Base-by-base conservation (phyloP, 192 early-diverging fungal genomes). In the Phycomyces nitens region DNA sequence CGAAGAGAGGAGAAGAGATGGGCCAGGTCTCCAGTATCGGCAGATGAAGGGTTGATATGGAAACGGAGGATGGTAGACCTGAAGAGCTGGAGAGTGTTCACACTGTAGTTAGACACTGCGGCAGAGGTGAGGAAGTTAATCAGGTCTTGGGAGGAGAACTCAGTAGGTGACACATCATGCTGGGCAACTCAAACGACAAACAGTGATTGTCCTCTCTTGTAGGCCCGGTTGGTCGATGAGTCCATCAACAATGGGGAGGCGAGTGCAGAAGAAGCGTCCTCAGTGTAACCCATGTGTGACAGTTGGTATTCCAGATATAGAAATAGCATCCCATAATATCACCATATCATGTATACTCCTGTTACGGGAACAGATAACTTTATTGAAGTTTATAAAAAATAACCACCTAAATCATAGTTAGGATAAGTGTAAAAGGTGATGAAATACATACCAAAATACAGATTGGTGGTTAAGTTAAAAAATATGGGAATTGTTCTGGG, bases 121-220 rank as follows among this genome's bases (percentile, higher is more conserved):
- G 56, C 26, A 0, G 26, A 26, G n/a, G 56, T n/a, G 15, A 57
- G 26, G 12, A 57, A 57, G 56, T 57, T 57, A 15, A 38, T 57
- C 15, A 57, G 18, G 5, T 57, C 56, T 10, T 26, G 38, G 1
- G 3, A 0, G 1, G 56, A 38, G 56, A 57, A 57, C 2, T 10
- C 18, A 20, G 26, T 11, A 2, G 20, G 29, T 14, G 26, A 16
- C 7, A 57, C 29, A 5, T 29, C 29, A 1, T 57, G 10, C 0
- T 38, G 29, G 20, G 38, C 0, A 0, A 16, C 29, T 34, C 44
- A 47, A n/a, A n/a, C 18, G 4, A 47, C 18, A 18, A 47, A 47
- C 12, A 18, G 3, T n/a, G 12, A n/a, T 47, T 47, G 44, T 14
- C 12, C 12, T 14, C 3, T 47, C 15, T 18, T 14, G 44, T 47